Base-by-base conservation (phyloP, 2,329 filamentous ascomycete species). In the Neofusicoccum sp. region DNA sequence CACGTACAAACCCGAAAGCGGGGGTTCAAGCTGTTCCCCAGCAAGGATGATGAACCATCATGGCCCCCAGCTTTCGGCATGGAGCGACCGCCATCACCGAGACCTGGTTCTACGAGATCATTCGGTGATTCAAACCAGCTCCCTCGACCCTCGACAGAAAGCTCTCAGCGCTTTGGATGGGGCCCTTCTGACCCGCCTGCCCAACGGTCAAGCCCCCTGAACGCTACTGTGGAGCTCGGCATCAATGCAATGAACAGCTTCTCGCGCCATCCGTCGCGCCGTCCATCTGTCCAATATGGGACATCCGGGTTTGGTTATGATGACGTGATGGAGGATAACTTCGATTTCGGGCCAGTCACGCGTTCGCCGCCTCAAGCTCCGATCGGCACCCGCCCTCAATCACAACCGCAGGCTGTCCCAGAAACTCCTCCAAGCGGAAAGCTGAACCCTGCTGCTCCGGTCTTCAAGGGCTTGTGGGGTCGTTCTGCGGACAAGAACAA, bases 391-490 rank as follows among this genome's bases (percentile, higher is more conserved):
- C 86, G 88, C 3, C 91, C 89, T 73, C 73, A 83, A 68, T 79
- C 80, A 69, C 78, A 87, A 70, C 74, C 86, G 73, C 77, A 72
- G 36, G 65, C 66, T 9, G 54, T 76, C 66, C 77, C 57, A 70
- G 80, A 41, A 79, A 87, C 75, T 68, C 86, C 48, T 82, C 73
- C 73, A 0, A 74, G 71, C 9, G 59, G 59, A 4, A 67, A 83
- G 67, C 82, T 98, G 30, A 98, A 99, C 68, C 95, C 95, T 6
- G 85, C 90, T 6, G 95, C 93, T 0, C 93, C 93, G 7, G 90
- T 89, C 0, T 98, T 98, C 72, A 49, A 48, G 38, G 41, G 47
- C 6, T 14, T 43, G 5, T 57, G 38, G 49, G 31, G 34, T 11
- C 59, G 49, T 26, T 62, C 64, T 4, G 44, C 56, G 7, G 56